phyloP scores from a whole-genome alignment of 2,329 filamentous ascomycete genomes.

The Endoconidiophora polonica region DNA sequence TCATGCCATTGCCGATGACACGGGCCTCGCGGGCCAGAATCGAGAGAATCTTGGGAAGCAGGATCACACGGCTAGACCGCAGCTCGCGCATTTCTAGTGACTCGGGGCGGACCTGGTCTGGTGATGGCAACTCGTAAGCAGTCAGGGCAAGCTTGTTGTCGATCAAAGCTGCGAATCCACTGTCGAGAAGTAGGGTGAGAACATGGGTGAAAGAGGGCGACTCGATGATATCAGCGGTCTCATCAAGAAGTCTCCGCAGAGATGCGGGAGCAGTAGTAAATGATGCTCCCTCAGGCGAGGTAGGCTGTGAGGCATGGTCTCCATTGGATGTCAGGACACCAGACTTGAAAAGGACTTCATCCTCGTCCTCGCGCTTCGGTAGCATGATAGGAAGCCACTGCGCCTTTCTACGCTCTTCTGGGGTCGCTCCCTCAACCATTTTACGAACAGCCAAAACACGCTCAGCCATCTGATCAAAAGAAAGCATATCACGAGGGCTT shows the following conservation, averaged over 20 bases:
- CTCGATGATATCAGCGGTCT: conserved; percentile 89
- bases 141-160: conserved; percentile 65
- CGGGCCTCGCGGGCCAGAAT: conserved; percentile 85
- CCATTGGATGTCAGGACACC: conserved; percentile 47
- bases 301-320: not conserved
- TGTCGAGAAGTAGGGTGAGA: conserved; percentile 69
- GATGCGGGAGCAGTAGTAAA: conserved; percentile 17
- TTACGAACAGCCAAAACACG: conserved; percentile 71
- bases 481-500: conserved; percentile 77
- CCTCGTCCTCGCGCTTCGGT: conserved; percentile 62
- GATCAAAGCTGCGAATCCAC: conserved; percentile 69
- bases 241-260: conserved; percentile 76
- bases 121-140: conserved; percentile 45
- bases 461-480: conserved; percentile 61
- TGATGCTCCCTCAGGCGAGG: conserved; percentile 17
- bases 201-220: conserved; percentile 83
- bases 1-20: conserved; percentile 61
- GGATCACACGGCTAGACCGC: conserved; percentile 42
- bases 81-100: conserved; percentile 20
- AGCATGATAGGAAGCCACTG: conserved; percentile 77
- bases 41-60: conserved; percentile 74
- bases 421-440: conserved; percentile 53
- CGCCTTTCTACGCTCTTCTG: conserved; percentile 25
- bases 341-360: conserved; percentile 69
- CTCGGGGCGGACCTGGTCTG: conserved; percentile 9